Evolutionary conservation across 2,329 filamentous ascomycete genomes (phyloP).

Genomic region (Hirsutella thompsonii): DNA sequence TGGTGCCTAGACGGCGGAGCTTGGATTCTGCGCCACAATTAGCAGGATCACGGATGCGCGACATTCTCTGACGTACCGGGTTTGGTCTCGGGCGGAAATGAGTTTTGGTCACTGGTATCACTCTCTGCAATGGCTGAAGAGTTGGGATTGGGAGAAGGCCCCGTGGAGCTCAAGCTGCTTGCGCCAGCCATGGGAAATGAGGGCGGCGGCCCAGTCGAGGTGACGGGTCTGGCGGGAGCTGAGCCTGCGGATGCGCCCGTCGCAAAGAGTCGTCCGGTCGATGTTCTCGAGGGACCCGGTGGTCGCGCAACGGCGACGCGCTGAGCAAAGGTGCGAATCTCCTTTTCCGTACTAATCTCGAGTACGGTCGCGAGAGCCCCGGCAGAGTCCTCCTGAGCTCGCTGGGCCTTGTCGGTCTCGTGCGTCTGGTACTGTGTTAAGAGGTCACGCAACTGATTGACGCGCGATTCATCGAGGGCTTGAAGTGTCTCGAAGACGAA

Average conservation of each 20-base stretch:
- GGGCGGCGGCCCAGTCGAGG: slow-evolving; percentile 1
- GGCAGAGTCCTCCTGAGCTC: slow-evolving; percentile 61
- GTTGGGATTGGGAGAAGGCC: slow-evolving; percentile 1
- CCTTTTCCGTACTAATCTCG: slow-evolving; percentile 74
- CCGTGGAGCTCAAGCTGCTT: neutral
- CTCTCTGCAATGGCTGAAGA: slow-evolving; percentile 9
- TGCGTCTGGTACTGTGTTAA: slow-evolving; percentile 90
- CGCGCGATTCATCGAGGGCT: slow-evolving; percentile 73
- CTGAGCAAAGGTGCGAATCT: slow-evolving; percentile 62
- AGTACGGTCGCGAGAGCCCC: slow-evolving; percentile 70
- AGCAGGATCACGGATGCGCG: slow-evolving; percentile 4
- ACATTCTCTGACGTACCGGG: slow-evolving; percentile 17
- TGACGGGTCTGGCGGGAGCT: neutral
- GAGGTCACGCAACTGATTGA: slow-evolving; percentile 81
- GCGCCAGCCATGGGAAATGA: neutral
- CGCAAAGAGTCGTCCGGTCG: slow-evolving; percentile 18
- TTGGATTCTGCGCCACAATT: slow-evolving; percentile 32
- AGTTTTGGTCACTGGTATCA: slow-evolving; percentile 30
- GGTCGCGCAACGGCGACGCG: slow-evolving; percentile 28
- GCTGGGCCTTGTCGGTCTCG: slow-evolving; percentile 76
- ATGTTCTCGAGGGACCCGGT: slow-evolving; percentile 22
- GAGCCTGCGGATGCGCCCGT: slow-evolving; percentile 17
- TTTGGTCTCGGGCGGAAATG: slow-evolving; percentile 18
- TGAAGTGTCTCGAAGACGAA: slow-evolving; percentile 92
- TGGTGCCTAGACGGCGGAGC: slow-evolving; percentile 53